Percentiles rank a stretch among this genome's conserved stretches.
phyloP scores from a whole-genome alignment of 805 yeast species.

The Tetrapisispora fleetii region DNA sequence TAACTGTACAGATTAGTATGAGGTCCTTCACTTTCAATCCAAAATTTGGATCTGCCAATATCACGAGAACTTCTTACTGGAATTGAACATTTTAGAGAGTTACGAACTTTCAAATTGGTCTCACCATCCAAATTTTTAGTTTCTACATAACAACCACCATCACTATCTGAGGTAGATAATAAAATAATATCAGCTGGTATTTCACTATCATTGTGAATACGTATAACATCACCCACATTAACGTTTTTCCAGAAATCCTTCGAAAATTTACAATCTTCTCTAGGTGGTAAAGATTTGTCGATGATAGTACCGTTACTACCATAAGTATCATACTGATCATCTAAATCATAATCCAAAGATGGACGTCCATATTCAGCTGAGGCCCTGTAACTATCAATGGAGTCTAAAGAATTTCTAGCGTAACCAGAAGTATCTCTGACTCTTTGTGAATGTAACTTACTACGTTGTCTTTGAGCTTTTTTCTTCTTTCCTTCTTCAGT shows the following conservation, averaged over 20 bases:
- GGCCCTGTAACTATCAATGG: conserved; percentile 21
- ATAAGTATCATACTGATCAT: conserved; percentile 42
- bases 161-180: conserved; percentile 55
- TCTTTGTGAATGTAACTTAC: conserved; percentile 3
- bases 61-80: conserved; percentile 41
- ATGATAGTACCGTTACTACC: conserved; percentile 45
- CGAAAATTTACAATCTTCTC: conserved; percentile 27
- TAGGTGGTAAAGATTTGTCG: conserved; percentile 43
- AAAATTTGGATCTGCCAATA: conserved; percentile 42
- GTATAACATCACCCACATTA: conserved; percentile 61
- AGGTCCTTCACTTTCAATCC: conserved; percentile 79
- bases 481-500: conserved; percentile 30
- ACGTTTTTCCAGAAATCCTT: conserved; percentile 55
- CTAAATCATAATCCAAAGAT: conserved; percentile 32
- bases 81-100: conserved; percentile 55
- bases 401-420: conserved; percentile 34
- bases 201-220: conserved; percentile 67
- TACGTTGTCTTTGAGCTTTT: conserved; percentile 7
- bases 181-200: conserved; percentile 68
- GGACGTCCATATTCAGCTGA: conserved; percentile 22
- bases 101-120: conserved; percentile 67
- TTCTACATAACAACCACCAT: conserved; percentile 66
- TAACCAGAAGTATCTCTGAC: conserved; percentile 9
- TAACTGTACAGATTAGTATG: conserved; percentile 68
- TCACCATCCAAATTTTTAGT: conserved; percentile 79